Base-by-base conservation (phyloP, 345 rosid genomes). In the Heritiera fomes region DNA sequence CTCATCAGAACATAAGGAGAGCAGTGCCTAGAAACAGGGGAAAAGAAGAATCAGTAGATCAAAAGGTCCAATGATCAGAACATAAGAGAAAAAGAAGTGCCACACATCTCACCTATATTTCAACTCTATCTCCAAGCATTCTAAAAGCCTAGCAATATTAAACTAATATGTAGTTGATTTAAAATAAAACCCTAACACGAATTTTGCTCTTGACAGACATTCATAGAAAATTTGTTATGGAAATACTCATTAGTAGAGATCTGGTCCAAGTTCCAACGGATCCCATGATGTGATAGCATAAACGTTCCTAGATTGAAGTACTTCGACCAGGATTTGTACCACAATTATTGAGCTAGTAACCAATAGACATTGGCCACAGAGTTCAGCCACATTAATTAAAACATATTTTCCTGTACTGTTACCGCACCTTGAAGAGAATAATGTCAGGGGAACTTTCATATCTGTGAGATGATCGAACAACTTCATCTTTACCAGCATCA, bases 371-470 rank as follows among this genome's bases (percentile, higher is more conserved):
- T 12, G n/a, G 55, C 49, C 30, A 34, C 38, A 34, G 3, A 34
- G 38, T 34, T 34, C 38, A 34, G 3, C 38, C 38, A 2, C 50
- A 45, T 72, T 72, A 34, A 67, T 53, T 23, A 28, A 49, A 71
- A 62, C 75, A 49, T 18, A 38, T 67, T 74, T 32, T 32, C 65
- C 58, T 14, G 11, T 56, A 61, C 49, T 58, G 82, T 47, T 23
- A 82, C 82, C 82, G 55, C 84, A 95, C 99, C 98, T 92, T 95
- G 80, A 95, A 93, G 71, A 95, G 97, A 81, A 85, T 87, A 77
- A 95, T 90, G 82, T 95, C 99, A 40, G 98, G 98, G 61, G 99
- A 87, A 88, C 93, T 95, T 88, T 91, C 96, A 90, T 90, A 95
- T 75, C 88, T 88, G 82, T 95, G 99, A 58, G 98, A 87, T 68